Percentiles rank a stretch among this genome's conserved stretches.
Evolutionary conservation across 2,329 filamentous ascomycete genomes (phyloP).

Genomic region (Stagonosporopsis rhizophila): DNA sequence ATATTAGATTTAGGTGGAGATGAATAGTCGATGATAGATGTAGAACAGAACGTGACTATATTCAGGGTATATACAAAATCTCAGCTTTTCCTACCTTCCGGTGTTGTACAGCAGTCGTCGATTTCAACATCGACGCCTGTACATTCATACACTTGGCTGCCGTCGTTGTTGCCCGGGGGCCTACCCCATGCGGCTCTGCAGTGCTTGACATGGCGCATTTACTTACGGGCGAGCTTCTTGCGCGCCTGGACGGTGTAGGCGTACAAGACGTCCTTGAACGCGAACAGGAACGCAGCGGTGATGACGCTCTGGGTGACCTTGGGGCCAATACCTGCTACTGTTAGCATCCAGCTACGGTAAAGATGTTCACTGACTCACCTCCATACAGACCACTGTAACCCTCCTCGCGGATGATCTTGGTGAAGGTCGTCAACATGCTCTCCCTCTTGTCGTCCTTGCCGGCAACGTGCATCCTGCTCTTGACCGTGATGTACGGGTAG

Average conservation of each 20-base stretch:
- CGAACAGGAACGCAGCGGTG: constrained; percentile 94
- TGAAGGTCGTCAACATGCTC: constrained; percentile 79
- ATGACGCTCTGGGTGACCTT: constrained; percentile 98
- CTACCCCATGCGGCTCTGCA: not conserved
- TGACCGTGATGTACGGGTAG: constrained; percentile 98
- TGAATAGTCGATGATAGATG: not conserved
- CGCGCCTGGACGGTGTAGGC: constrained; percentile 77
- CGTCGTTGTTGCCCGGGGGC: not conserved
- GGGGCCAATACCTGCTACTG: constrained; percentile 78
- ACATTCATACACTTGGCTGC: not conserved
- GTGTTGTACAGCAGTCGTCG: constrained; percentile 45
- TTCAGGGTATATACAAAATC: constrained; percentile 60
- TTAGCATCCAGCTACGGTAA: not conserved
- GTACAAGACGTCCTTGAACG: constrained; percentile 97
- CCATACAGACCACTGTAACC: constrained; percentile 94
- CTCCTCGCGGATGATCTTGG: constrained; percentile 82
- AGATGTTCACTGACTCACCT: constrained; percentile 62
- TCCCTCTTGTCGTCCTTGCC: constrained; percentile 77
- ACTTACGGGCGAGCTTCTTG: constrained; percentile 46
- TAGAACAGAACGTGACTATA: not conserved
- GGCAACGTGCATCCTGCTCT: constrained; percentile 96
- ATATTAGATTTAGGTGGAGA: too few relatives aligned
- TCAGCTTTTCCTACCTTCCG: constrained; percentile 9
- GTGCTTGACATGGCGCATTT: constrained; percentile 39
- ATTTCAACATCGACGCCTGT: not conserved